Base-by-base conservation (phyloP, 202 grass and related monocot genomes). In the Miscanthus sacchariflorus region DNA sequence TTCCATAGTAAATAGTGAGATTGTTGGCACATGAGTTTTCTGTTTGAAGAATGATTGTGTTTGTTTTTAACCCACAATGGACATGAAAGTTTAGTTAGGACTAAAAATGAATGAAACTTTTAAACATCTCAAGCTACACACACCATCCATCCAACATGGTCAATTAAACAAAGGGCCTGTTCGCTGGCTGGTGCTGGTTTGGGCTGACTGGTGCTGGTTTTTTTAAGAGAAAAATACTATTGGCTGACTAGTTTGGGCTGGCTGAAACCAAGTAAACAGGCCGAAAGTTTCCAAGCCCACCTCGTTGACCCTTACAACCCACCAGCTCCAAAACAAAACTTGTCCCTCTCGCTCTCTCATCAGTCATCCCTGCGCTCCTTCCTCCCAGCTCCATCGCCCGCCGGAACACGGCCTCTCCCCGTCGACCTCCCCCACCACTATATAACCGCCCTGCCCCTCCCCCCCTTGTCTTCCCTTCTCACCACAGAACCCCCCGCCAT, bases 391-490 rank as follows among this genome's bases (percentile, higher is more conserved):
- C 89, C 89, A 86, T 90, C 59, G 89, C 74, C 74, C 92, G 89
- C 92, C 89, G 89, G 75, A 39, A n/a, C 75, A n/a, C 75, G 75
- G 86, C 61, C 86, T 88, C 42, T 40, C 65, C 39, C 67, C 52
- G 17, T 42, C 72, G 25, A 64, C 65, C 65, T 15, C 65, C 45
- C 61, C 25, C 58, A 25, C 28, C 79, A 85, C 89, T 93, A 96
- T 96, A 96, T 84, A 90, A 92, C 78, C 74, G 52, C 78, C 75
- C 80, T 66, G 50, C 56, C 30, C 74, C 69, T 65, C 19, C 78
- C 88, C 81, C 56, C 30, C 74, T 74, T 65, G 23, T 74, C 88
- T 84, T 63, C 86, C 79, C 69, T 80, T 80, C 76, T 83, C 83
- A 48, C 71, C 73, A 40, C 76, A 90, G 77, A 93, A 78, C 78